phyloP scores from a whole-genome alignment of 768 basidiomycete species.

The Hypholoma fasciculare region DNA sequence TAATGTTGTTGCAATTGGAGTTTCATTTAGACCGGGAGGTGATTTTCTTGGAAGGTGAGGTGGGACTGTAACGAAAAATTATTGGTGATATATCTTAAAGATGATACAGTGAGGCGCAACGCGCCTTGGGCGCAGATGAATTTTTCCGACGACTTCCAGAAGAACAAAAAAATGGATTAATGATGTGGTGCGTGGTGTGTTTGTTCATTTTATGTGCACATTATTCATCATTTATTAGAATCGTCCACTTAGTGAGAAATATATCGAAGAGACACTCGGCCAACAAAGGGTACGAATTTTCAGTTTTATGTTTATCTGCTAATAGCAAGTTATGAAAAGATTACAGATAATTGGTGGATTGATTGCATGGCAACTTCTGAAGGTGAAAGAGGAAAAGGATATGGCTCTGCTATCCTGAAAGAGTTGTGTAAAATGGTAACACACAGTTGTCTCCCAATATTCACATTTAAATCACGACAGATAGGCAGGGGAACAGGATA shows the following conservation, averaged over 20 bases:
- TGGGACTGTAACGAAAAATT: not conserved
- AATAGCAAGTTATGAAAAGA: no score
- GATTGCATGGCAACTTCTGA: not conserved
- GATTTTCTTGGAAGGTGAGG: not conserved
- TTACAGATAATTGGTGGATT: not conserved
- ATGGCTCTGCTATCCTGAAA: not conserved
- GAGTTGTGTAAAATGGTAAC: not conserved
- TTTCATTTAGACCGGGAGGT: not conserved
- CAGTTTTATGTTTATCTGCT: no score
- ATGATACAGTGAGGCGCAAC: not conserved
- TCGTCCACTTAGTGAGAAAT: not conserved
- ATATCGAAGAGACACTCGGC: not conserved
- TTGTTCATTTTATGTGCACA: not conserved
- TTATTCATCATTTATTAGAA: not conserved
- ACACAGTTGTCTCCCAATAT: no score
- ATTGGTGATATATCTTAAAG: not conserved
- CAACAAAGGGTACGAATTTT: not conserved
- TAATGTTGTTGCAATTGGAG: not conserved
- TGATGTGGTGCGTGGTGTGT: not conserved
- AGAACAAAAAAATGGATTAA: constrained; percentile 1
- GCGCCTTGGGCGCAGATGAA: not conserved
- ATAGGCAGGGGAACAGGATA: not conserved
- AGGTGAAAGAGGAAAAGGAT: not conserved
- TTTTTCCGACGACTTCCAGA: not conserved
- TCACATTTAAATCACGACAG: not conserved